These are phyloP conservation scores for Physcomitrellopsis africana DNA, from an alignment of 225 moss, liverwort and hornwort genomes.

Conservation along the genomic window DNA sequence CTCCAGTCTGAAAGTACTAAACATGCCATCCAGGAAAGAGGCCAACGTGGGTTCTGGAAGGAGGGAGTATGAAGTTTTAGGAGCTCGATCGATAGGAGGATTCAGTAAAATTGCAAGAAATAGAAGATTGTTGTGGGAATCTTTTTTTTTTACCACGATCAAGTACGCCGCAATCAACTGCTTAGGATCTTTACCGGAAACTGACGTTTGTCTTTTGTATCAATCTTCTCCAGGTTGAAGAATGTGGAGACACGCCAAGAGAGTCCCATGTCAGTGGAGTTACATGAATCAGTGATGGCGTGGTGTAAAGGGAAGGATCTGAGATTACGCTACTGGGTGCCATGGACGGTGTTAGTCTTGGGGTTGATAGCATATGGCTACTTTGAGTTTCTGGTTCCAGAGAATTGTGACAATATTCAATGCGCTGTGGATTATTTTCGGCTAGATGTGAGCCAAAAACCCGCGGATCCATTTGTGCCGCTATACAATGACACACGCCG, in stretches of 20 bases:
- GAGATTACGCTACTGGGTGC: slow-evolving; percentile 17
- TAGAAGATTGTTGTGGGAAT: too few relatives aligned
- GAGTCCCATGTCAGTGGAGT: too few relatives aligned
- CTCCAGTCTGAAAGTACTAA: too few relatives aligned
- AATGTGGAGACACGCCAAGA: neutral
- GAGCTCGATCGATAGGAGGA: too few relatives aligned
- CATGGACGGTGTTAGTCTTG: slow-evolving; percentile 19
- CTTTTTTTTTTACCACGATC: too few relatives aligned
- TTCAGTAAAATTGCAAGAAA: too few relatives aligned
- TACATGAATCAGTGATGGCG: slow-evolving; percentile 7
- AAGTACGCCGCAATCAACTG: too few relatives aligned
- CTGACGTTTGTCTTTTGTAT: too few relatives aligned
- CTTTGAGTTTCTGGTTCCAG: slow-evolving; percentile 2
- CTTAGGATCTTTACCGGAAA: too few relatives aligned
- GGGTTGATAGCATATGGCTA: slow-evolving; percentile 10
- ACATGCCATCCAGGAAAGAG: too few relatives aligned
- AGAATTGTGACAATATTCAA: neutral
- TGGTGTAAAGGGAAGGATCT: slow-evolving; percentile 26
- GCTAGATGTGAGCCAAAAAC: neutral
- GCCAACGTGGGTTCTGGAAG: too few relatives aligned
- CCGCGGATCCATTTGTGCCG: neutral
- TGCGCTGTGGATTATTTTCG: slow-evolving; percentile 2
- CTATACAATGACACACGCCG: slow-evolving; percentile 25
- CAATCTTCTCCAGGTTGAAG: neutral
- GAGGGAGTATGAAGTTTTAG: too few relatives aligned